Evolutionary conservation across 139 green algal genomes (phyloP), one percentile per base, ranked within the genome.

Genomic region (Asterochloris erici): DNA sequence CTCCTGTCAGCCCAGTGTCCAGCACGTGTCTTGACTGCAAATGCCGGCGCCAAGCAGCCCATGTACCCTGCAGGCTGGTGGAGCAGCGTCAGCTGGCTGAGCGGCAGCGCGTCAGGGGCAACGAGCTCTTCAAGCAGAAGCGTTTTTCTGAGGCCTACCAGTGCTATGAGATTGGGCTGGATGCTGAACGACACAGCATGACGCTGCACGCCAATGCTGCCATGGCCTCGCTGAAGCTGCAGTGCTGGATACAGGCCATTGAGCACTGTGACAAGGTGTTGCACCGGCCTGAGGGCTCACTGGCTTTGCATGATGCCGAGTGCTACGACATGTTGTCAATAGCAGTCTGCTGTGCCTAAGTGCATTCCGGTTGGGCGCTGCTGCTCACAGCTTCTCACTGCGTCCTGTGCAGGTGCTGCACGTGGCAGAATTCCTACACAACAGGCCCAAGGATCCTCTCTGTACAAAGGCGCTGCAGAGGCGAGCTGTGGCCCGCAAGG

Each of bases 181-280:
- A 93, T 4, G 63, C 78, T n/a, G 84, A 97, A 84, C 89, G 88
- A 27, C 90, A 91, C 79, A 93, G 91, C 85, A 90, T 94, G 88
- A 83, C 89, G 17, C 84, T 97, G 81, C 91, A 97, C 75, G 89
- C 87, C 68, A 97, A 97, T 68, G 92, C 93, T 28, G 93, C 93
- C 23, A 88, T 92, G 85, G 92, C 91, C 10, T 86, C 87, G 24
- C 81, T 97, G 61, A 95, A 94, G 79, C 88, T 93, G 11, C 87
- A 81, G 26, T 95, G 90, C 87, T 92, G 90, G 82, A 89, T 94
- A 76, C 91, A 95, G 84, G 90, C 92, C 12, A 90, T 95, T 68
- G 91, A 95, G 83, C 93, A 97, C 79, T 94, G 89, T 82, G 88
- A 96, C 85, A 95, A 95, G 91, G 92, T 93, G 64, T 17, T 79